These are phyloP conservation scores for Cubamyces sp. DNA, from an alignment of 768 basidiomycete genomes.

Conservation along the genomic window DNA sequence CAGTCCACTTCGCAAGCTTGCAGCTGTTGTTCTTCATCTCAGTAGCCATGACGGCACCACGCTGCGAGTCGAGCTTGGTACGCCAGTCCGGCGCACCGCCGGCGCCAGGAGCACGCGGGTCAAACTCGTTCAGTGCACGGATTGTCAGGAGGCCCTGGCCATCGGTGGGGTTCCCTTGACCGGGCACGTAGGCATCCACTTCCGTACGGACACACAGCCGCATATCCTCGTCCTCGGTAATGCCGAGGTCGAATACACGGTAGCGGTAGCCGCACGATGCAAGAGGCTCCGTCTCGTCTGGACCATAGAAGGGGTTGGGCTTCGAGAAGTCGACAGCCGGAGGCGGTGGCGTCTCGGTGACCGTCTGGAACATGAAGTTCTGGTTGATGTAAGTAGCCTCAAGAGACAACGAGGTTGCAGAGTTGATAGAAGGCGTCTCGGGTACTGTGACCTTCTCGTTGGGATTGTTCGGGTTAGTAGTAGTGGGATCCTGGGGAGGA, in stretches of 20 bases:
- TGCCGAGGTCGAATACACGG: conserved; percentile 89
- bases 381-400: conserved; percentile 99
- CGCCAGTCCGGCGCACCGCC: conserved; percentile 99
- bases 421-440: conserved; percentile 87
- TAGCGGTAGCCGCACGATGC: conserved; percentile 98
- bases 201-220: conserved; percentile 94
- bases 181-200: conserved; percentile 85
- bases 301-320: conserved; percentile 94
- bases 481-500: conserved; percentile 82
- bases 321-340: conserved; percentile 74
- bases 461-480: conserved; percentile 79
- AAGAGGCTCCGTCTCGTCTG: conserved; percentile 92
- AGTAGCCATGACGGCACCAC: conserved; percentile 96
- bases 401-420: conserved; percentile 89
- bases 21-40: conserved; percentile 99
- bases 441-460: conserved; percentile 61
- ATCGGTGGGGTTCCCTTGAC: conserved; percentile 60
- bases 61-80: conserved; percentile 92
- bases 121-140: conserved; percentile 96
- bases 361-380: conserved; percentile 97
- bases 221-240: conserved; percentile 89
- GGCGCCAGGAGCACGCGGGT: conserved; percentile 84
- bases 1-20: conserved; percentile 97
- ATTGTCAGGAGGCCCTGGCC: conserved; percentile 87
- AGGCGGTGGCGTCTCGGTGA: conserved; percentile 68